These are phyloP conservation scores for Agaricus blazei DNA, from an alignment of 768 basidiomycete genomes.

Conservation along the genomic window DNA sequence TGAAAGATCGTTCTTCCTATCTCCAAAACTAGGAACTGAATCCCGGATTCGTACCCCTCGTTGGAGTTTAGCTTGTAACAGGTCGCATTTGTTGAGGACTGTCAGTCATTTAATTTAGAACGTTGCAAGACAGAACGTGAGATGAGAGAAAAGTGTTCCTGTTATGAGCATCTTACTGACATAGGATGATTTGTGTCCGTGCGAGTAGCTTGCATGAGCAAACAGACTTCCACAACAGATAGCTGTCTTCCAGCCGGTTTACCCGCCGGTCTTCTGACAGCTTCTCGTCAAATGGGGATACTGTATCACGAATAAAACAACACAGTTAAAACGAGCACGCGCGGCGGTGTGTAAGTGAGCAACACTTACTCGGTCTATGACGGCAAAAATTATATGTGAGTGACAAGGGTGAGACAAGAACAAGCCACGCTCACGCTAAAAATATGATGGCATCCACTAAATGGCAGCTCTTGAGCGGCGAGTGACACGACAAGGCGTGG, in stretches of 20 bases:
- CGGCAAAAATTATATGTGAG: conserved; percentile 4
- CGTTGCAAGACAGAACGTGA: conserved; percentile 2
- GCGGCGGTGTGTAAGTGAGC: not conserved
- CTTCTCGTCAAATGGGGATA: conserved; percentile 80
- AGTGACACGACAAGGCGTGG: not conserved
- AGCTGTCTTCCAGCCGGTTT: conserved; percentile 75
- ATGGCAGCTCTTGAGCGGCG: not conserved
- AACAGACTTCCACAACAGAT: conserved; percentile 72
- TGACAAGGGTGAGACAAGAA: conserved; percentile 1
- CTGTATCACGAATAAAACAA: conserved; percentile 23
- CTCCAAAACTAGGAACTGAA: conserved; percentile 69
- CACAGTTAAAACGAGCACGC: not conserved
- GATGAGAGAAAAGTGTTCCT: not conserved
- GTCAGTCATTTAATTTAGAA: not conserved
- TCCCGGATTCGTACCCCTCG: conserved; percentile 63
- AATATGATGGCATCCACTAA: conserved; percentile 79
- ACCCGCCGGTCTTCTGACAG: conserved; percentile 64
- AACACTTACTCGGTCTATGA: conserved; percentile 36
- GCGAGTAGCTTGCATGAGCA: conserved; percentile 62
- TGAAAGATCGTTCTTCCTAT: conserved; percentile 62
- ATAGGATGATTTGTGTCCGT: conserved; percentile 50
- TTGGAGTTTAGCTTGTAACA: conserved; percentile 67
- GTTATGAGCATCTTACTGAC: conserved; percentile 19
- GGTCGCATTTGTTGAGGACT: conserved; percentile 69
- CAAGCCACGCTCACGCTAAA: conserved; percentile 45